Evolutionary conservation across 2,329 filamentous ascomycete genomes (phyloP).

Genomic region (Hymenoscyphus occultus): DNA sequence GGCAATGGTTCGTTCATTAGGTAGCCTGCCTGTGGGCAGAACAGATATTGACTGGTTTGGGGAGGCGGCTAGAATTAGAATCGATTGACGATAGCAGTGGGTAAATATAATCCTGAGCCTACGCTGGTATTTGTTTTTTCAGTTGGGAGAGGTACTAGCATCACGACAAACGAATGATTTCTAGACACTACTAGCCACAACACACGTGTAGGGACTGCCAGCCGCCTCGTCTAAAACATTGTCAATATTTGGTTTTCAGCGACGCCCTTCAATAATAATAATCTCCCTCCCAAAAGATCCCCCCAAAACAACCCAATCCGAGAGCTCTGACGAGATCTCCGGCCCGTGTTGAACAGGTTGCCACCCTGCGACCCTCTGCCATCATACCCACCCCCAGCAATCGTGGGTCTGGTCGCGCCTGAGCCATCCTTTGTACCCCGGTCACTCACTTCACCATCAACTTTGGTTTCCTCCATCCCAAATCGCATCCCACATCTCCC

Average conservation of each 20-base stretch:
- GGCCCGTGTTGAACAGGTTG: background rate
- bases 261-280: background rate
- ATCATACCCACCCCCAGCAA: background rate
- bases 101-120: background rate
- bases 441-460: conserved; percentile 7
- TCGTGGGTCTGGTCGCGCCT: background rate
- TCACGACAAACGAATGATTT: background rate
- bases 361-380: background rate
- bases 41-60: too few species aligned
- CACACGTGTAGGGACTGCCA: background rate
- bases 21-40: too few species aligned
- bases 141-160: background rate
- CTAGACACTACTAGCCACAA: background rate
- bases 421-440: conserved; percentile 1
- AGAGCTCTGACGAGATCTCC: background rate
- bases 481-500: background rate
- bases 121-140: background rate
- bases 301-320: background rate
- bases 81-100: background rate
- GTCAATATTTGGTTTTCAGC: background rate
- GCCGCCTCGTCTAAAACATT: background rate
- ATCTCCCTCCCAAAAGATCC: background rate
- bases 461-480: background rate
- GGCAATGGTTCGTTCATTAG: too few species aligned
- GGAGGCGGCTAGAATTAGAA: too few species aligned